A percentile compares a stretch with the other conserved stretches of the same genome.
Conservation (phyloP, 805 yeast genomes). For the Cyberlindnera samutprakarnensis region DNA sequence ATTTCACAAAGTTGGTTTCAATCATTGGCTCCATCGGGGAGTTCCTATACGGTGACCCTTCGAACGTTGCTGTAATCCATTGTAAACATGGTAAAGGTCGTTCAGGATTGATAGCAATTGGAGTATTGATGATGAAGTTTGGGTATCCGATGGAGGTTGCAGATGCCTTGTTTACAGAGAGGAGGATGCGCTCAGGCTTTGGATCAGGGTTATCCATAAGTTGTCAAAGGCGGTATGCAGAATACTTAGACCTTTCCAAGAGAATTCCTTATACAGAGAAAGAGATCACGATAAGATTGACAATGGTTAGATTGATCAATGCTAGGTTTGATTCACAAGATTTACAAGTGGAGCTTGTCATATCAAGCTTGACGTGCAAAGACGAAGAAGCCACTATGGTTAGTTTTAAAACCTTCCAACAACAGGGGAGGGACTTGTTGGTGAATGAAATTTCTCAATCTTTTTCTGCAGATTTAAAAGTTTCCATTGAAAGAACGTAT, state of each 20-base stretch:
- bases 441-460: neutral
- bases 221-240: constrained; percentile 62
- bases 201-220: constrained; percentile 64
- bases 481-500: neutral
- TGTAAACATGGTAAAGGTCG: constrained; percentile 93
- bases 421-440: no score
- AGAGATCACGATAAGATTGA: constrained; percentile 1
- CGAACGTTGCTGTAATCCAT: constrained; percentile 63
- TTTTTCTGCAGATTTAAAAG: neutral
- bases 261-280: neutral
- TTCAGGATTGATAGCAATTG: constrained; percentile 70
- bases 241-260: constrained; percentile 33
- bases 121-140: constrained; percentile 52
- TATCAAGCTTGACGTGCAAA: neutral
- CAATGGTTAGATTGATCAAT: neutral
- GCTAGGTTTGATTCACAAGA: neutral
- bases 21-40: constrained; percentile 37
- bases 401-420: no score
- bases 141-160: constrained; percentile 38
- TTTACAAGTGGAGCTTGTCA: neutral
- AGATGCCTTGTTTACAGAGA: constrained; percentile 40
- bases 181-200: constrained; percentile 48
- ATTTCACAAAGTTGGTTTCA: constrained; percentile 42
- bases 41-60: constrained; percentile 27
- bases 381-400: neutral